Base-by-base conservation (phyloP, 140 eudicot species). In the Anethum foeniculum region DNA sequence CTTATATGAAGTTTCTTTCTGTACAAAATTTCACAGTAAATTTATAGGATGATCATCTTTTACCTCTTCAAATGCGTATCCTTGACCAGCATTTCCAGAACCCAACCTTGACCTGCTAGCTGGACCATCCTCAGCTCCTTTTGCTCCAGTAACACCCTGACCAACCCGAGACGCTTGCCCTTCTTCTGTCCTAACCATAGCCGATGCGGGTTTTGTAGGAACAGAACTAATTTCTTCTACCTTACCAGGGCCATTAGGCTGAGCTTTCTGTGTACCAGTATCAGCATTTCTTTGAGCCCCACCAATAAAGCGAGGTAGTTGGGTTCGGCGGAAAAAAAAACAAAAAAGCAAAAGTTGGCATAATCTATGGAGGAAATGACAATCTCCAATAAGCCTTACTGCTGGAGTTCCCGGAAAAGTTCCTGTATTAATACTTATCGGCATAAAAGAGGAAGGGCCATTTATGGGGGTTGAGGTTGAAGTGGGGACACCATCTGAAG, bases 341-440 rank as follows among this genome's bases (percentile, higher is more conserved):
- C 97, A 95, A 49, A 95, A 95, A 0, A 92, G 89, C 86, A 95
- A 81, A 75, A 95, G 97, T 72, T 92, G 99, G 88, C 99, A 95
- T 79, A 95, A 68, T 60, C 99, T 86, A 81, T 92, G 99, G 77
- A 95, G 97, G 69, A 95, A 95, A 87, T 95, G 97, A 81, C 97
- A 90, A 88, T 95, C 99, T 44, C 99, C 99, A 13, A 95, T 92
- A 27, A 95, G 93, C 82, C 99, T 88, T 76, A 95, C 99, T 81
- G 99, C 99, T 71, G 99, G 99, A 38, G 99, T 95, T 80, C 99
- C 99, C 1, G 97, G 99, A 81, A 92, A 95, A 41, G 99, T 95
- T 84, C 99, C 97, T 6, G 97, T 92, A 81, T 95, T 95, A 60
- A 95, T 92, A 77, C 97, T 95, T 78, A 95, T 94, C 18, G 97